Evolutionary conservation across 176 grass and related monocot species (phyloP).

Genomic region (Oryza nivara): DNA sequence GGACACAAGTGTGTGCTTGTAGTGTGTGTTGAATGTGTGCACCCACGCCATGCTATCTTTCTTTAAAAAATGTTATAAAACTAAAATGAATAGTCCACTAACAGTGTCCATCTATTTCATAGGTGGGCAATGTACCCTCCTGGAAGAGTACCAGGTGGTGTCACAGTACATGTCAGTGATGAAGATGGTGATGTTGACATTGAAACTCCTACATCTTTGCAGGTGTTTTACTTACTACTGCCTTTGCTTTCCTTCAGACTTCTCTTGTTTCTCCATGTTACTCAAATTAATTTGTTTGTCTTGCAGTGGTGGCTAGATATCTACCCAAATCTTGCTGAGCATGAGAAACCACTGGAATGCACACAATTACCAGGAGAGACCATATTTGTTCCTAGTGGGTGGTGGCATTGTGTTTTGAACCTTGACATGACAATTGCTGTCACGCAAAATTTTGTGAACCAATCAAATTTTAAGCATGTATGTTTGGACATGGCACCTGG

Average conservation of each 20-base stretch:
- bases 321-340: conserved; percentile 74
- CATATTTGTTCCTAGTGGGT: conserved; percentile 97
- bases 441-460: conserved; percentile 92
- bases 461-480: conserved; percentile 88
- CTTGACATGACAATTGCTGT: conserved; percentile 87
- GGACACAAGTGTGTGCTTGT: neutral
- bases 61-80: neutral
- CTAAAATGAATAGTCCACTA: neutral
- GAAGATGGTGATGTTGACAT: conserved; percentile 94
- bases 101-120: conserved; percentile 45
- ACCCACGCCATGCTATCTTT: neutral
- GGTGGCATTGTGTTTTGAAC: conserved; percentile 99
- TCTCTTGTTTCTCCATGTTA: neutral
- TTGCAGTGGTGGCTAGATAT: conserved; percentile 89
- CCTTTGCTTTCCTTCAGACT: conserved; percentile 5
- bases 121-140: conserved; percentile 99
- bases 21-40: neutral
- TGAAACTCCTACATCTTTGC: conserved; percentile 90
- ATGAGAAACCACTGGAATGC: conserved; percentile 87
- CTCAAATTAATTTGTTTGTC: conserved; percentile 24
- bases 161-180: conserved; percentile 94
- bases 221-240: conserved; percentile 50
- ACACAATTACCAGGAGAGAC: conserved; percentile 96
- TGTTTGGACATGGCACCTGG: conserved; percentile 97
- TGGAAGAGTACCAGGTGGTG: conserved; percentile 91